These are phyloP conservation scores for Teunomyces barrocoloradensis DNA, from an alignment of 805 yeast genomes.

Conservation along the genomic window DNA sequence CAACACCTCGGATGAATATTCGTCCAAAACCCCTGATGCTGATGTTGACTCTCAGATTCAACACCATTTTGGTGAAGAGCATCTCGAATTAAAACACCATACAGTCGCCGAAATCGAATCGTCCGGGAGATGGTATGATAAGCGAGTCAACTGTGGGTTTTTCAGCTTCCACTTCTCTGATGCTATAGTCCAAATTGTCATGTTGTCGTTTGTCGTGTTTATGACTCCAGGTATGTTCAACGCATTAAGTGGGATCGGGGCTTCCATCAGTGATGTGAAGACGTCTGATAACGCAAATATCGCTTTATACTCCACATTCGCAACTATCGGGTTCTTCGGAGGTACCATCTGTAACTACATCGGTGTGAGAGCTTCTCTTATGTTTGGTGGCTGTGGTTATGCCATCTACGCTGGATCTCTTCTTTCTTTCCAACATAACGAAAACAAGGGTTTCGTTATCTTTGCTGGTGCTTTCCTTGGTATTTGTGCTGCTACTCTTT, in stretches of 20 bases:
- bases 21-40: neutral
- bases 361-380: slow-evolving; percentile 45
- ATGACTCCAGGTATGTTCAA: slow-evolving; percentile 55
- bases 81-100: slow-evolving; percentile 22
- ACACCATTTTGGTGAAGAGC: slow-evolving; percentile 10
- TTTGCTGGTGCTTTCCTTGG: slow-evolving; percentile 60
- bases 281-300: slow-evolving; percentile 49
- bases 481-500: slow-evolving; percentile 50
- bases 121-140: slow-evolving; percentile 43
- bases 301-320: slow-evolving; percentile 54
- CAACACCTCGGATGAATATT: slow-evolving; percentile 8
- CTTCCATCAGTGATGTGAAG: slow-evolving; percentile 36
- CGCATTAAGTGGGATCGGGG: slow-evolving; percentile 49
- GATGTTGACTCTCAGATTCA: neutral
- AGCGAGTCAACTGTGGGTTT: slow-evolving; percentile 5
- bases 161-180: slow-evolving; percentile 29
- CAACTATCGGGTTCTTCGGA: slow-evolving; percentile 55
- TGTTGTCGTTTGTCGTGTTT: slow-evolving; percentile 47
- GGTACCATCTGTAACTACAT: slow-evolving; percentile 53
- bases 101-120: slow-evolving; percentile 29
- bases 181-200: slow-evolving; percentile 41
- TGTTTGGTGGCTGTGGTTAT: slow-evolving; percentile 56
- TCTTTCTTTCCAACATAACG: slow-evolving; percentile 44
- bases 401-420: slow-evolving; percentile 52
- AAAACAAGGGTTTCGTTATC: slow-evolving; percentile 50